Percentiles rank a stretch among this genome's conserved stretches.
These are phyloP conservation scores for Saksenaea vasiformis DNA, from an alignment of 371 early-diverging fungal species.

Conservation along the genomic window DNA sequence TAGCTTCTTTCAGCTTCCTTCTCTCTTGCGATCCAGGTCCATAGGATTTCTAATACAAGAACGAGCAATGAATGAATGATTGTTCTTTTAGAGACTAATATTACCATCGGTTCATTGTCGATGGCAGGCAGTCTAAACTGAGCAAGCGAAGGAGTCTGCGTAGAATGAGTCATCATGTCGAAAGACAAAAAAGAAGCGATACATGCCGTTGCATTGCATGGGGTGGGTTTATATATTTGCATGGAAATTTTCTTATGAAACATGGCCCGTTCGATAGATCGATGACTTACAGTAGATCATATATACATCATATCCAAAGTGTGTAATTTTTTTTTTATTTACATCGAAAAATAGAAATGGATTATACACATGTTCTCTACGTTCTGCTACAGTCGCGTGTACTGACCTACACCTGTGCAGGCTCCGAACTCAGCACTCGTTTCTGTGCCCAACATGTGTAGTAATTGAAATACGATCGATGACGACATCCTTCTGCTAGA, in stretches of 20 bases:
- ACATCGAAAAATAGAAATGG: not conserved
- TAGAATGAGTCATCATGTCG: constrained; percentile 7
- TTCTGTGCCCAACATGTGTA: not conserved
- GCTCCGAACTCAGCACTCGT: not conserved
- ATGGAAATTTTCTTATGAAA: too few species aligned
- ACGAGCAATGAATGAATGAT: not conserved
- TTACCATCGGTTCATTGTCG: constrained; percentile 89
- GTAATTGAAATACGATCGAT: not conserved
- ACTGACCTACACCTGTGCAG: not conserved
- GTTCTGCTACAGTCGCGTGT: not conserved
- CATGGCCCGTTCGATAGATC: too few species aligned
- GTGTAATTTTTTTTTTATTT: not conserved
- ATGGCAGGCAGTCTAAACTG: constrained; percentile 81
- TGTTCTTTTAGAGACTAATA: not conserved
- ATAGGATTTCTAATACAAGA: constrained; percentile 70
- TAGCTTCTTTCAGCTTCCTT: constrained; percentile 70
- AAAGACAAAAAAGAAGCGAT: not conserved
- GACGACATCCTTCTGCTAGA: not conserved
- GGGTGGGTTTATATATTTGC: too few species aligned
- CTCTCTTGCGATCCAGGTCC: constrained; percentile 84
- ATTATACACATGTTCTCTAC: not conserved
- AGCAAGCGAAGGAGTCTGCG: constrained; percentile 61
- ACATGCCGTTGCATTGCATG: too few species aligned
- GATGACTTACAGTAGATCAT: too few species aligned
- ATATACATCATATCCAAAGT: too few species aligned